Evolutionary conservation across 106 monocot species (phyloP), one percentile per base, ranked within the genome.

Genomic region (Triglochin maritima): DNA sequence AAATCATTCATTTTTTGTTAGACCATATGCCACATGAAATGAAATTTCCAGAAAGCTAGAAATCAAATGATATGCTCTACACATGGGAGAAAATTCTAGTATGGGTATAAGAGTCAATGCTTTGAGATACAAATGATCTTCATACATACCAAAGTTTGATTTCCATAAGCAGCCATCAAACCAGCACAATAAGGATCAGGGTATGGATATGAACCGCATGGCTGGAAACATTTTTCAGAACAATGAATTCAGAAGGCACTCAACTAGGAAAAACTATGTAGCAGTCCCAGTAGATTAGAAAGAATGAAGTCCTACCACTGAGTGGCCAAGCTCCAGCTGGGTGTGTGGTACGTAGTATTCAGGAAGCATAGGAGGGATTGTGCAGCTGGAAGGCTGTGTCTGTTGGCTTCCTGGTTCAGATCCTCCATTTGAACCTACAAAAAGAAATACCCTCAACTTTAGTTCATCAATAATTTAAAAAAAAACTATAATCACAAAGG

Each of bases 241-340:
- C 11, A 43, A 62, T 8, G 3, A 62, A 16, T 42, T 29, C 16
- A 42, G 44, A 4, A 2, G 11, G 11, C 15, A 45, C 44, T 62
- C 12, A 42, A 43, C 10, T 62, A 42, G 11, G 11, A 62, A 62
- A 54, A 54, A 57, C 17, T 16, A 17, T 12, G 17, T 57, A 57
- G 29, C 29, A 29, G 29, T 29, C 44, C 62, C 62, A 29, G 7
- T 29, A 62, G 44, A 8, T 62, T 42, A 9, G 44, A 62, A 46
- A 48, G 46, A 5, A 16, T 46, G n/a, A 48, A 42, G 16, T 29
- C 57, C 15, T 47, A 74, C 66, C 58, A 66, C 60, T 67, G 74
- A 58, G 41, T 74, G 74, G 44, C 74, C 74, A 67, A 74, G 74
- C 67, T 74, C 74, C 50, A 74, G 74, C 74, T 74, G 74, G n/a